Evolutionary conservation across 345 rosid species (phyloP).

Genomic region (Eucalyptus pauciflora): DNA sequence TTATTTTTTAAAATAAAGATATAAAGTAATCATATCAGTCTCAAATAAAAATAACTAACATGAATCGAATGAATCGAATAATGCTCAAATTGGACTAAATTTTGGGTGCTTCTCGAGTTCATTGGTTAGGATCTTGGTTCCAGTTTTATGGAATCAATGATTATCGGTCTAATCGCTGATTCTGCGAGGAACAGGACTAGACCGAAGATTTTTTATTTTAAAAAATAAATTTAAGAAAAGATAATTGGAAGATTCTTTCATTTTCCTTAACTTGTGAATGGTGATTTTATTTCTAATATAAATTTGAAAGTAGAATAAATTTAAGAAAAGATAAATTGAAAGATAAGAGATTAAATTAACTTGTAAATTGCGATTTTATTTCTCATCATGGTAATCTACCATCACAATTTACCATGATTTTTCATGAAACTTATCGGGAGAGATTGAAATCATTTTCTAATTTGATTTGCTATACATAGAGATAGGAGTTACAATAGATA

Average conservation of each 20-base stretch:
- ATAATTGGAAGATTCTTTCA: no score
- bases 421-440: neutral
- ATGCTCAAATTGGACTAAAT: rapidly evolving
- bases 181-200: rapidly evolving
- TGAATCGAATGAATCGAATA: rapidly evolving
- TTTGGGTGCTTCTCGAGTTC: rapidly evolving
- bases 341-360: neutral
- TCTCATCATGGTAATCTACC: neutral
- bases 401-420: neutral
- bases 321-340: neutral
- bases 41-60: no score
- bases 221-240: no score
- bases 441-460: neutral
- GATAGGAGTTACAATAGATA: neutral
- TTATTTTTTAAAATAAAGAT: no score
- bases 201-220: no score
- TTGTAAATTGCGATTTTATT: neutral
- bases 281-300: no score
- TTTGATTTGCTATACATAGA: neutral
- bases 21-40: rapidly evolving
- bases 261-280: no score
- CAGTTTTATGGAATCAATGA: no score
- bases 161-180: rapidly evolving
- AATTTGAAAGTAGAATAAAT: no score
- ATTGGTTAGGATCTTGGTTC: no score